Evolutionary conservation across 495 filamentous ascomycete species (phyloP).

Genomic region (Hypoxylon lienhwacheense): DNA sequence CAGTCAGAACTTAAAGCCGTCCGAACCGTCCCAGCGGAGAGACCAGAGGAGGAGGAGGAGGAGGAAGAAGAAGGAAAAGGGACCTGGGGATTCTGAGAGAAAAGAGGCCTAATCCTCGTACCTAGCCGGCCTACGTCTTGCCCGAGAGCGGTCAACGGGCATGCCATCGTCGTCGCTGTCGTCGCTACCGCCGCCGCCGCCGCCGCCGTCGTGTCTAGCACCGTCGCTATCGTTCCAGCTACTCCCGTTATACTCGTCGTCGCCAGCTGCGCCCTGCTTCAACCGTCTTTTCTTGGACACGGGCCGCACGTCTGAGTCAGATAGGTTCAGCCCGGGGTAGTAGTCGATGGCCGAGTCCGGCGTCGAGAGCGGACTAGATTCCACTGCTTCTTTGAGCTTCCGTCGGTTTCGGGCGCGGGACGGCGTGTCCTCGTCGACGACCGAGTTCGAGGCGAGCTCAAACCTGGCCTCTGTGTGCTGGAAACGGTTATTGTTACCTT

Average conservation of each 20-base stretch:
- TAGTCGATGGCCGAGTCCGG: constrained; percentile 18
- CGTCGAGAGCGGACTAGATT: constrained; percentile 36
- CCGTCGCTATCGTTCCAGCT: constrained; percentile 36
- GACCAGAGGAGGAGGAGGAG: no score
- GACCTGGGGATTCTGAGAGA: neutral
- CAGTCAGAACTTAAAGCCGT: no score
- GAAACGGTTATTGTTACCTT: constrained; percentile 20
- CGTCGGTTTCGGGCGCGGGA: constrained; percentile 24
- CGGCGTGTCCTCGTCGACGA: constrained; percentile 21
- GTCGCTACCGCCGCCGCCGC: constrained; percentile 22
- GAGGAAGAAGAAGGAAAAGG: no score
- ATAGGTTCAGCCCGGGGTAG: constrained; percentile 22
- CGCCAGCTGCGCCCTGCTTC: constrained; percentile 18
- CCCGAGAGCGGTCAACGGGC: constrained; percentile 26
- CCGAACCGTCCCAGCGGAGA: neutral
- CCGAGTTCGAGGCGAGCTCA: constrained; percentile 27
- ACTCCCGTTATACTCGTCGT: constrained; percentile 35
- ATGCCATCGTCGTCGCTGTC: constrained; percentile 24
- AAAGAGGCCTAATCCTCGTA: constrained; percentile 31
- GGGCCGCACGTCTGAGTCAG: constrained; percentile 30
- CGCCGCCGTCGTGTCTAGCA: constrained; percentile 22
- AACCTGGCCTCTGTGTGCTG: constrained; percentile 37
- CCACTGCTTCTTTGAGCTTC: constrained; percentile 15
- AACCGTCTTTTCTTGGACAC: constrained; percentile 11
- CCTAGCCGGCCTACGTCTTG: constrained; percentile 30